Base-by-base conservation (phyloP, 768 basidiomycete species). In the Calocybe indica region DNA sequence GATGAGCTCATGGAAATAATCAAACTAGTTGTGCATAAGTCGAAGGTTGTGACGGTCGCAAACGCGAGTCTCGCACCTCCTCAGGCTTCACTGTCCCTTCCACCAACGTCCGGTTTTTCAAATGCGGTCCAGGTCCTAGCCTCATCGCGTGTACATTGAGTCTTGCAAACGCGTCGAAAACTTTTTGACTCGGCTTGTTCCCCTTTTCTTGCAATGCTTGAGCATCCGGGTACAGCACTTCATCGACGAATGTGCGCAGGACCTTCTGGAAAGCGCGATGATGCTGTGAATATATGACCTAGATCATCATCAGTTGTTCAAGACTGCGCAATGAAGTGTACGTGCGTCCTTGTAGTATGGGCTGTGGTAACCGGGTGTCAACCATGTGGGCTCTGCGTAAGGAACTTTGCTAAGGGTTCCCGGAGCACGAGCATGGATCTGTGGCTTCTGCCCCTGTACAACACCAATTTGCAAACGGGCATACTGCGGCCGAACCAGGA, bases 311-410 rank as follows among this genome's bases (percentile, higher is more conserved):
- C 8, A n/a, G 6, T 5, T 7, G 37, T 30, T 12, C 1, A 7
- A 11, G 32, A 9, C 22, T 4, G 22, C 22, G 22, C 22, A 22
- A 7, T 15, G 11, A 14, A 1, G 11, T 1, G 45, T 48, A 49
- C 55, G 40, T 43, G 58, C 54, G 22, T 60, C 51, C 44, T 43
- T 56, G 42, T 56, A 60, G 37, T 58, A 58, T 12, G 58, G 58
- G 37, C 45, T 58, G 55, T 79, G 69, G 66, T 75, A 88, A 11
- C 78, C 82, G 2, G 71, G 59, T 0, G 74, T 64, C 38, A 88
- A 61, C 84, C 88, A 92, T 11, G 79, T 81, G 2, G 89, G 85
- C 57, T 92, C 90, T 0, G 78, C 85, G 60, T 88, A 91, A 0
- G 89, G 89, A 0, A 91, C 81, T 45, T 68, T 63, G 45, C 82